phyloP scores from a whole-genome alignment of 2,329 filamentous ascomycete genomes.

The Fusarium irregulare region DNA sequence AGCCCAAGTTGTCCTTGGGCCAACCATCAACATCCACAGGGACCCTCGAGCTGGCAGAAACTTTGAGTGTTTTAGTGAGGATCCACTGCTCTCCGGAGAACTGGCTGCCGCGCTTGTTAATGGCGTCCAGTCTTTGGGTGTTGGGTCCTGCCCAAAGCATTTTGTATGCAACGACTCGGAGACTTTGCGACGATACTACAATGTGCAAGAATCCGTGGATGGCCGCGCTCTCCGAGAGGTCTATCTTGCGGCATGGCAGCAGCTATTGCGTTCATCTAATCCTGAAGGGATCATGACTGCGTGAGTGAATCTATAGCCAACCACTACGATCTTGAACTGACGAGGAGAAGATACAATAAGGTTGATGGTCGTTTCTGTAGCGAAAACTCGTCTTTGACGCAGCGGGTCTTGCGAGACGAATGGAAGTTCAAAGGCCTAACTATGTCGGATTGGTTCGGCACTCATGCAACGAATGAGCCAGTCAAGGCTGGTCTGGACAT shows the following conservation, averaged over 20 bases:
- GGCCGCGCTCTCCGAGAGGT: slow-evolving; percentile 22
- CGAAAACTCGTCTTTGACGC: background rate
- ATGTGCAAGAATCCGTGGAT: slow-evolving; percentile 19
- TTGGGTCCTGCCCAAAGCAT: slow-evolving; percentile 24
- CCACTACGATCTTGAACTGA: background rate
- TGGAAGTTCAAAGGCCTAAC: slow-evolving; percentile 25
- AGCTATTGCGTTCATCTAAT: slow-evolving; percentile 11
- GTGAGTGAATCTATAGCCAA: slow-evolving; percentile 4
- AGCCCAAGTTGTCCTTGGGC: slow-evolving; percentile 26
- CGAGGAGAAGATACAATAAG: slow-evolving; percentile 29
- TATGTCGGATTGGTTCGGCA: slow-evolving; percentile 41
- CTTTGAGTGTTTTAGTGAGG: slow-evolving; percentile 38
- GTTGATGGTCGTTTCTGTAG: slow-evolving; percentile 26
- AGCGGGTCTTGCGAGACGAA: slow-evolving; percentile 17
- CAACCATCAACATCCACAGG: slow-evolving; percentile 30
- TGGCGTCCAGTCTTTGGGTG: slow-evolving; percentile 19
- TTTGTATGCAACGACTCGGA: slow-evolving; percentile 38
- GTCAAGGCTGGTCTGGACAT: slow-evolving; percentile 25
- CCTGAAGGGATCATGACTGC: slow-evolving; percentile 33
- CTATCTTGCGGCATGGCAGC: slow-evolving; percentile 34
- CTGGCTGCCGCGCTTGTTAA: slow-evolving; percentile 31
- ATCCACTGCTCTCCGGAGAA: slow-evolving; percentile 29
- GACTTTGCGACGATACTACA: slow-evolving; percentile 16
- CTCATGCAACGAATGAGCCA: slow-evolving; percentile 8
- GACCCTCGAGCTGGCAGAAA: slow-evolving; percentile 30